Conservation (phyloP, 352 stramenopile genomes). For the Pythium insidiosum region DNA sequence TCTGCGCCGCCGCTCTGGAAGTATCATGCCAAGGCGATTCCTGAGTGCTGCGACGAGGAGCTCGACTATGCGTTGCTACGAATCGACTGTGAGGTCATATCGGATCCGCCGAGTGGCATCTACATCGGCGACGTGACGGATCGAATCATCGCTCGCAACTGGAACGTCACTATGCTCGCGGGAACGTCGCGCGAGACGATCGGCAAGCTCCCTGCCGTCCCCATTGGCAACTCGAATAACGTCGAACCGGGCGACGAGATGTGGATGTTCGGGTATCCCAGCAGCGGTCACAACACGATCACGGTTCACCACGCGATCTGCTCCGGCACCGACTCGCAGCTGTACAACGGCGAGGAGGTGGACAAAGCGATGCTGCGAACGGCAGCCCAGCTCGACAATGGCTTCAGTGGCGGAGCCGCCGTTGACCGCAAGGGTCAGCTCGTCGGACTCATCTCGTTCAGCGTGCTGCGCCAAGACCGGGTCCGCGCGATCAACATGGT, state of each 20-base stretch:
- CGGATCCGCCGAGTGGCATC: conserved; percentile 75
- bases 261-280: conserved; percentile 89
- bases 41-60: conserved; percentile 79
- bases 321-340: conserved; percentile 80
- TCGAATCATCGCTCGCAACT: conserved; percentile 78
- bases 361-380: conserved; percentile 84
- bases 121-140: conserved; percentile 87
- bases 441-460: conserved; percentile 84
- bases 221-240: conserved; percentile 85
- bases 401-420: conserved; percentile 75
- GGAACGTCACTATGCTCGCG: conserved; percentile 74
- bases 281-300: conserved; percentile 85
- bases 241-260: conserved; percentile 84
- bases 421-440: conserved; percentile 82
- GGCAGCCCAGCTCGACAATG: conserved; percentile 78
- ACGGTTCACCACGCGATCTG: conserved; percentile 87
- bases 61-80: conserved; percentile 76
- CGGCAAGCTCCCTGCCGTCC: conserved; percentile 62
- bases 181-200: conserved; percentile 65
- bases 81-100: conserved; percentile 82
- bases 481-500: conserved; percentile 88
- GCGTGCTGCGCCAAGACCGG: conserved; percentile 75
- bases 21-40: conserved; percentile 74
- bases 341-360: conserved; percentile 79
- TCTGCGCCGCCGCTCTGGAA: conserved; percentile 76